Evolutionary conservation across 106 monocot species (phyloP).

Genomic region (Agapanthus africanus): DNA sequence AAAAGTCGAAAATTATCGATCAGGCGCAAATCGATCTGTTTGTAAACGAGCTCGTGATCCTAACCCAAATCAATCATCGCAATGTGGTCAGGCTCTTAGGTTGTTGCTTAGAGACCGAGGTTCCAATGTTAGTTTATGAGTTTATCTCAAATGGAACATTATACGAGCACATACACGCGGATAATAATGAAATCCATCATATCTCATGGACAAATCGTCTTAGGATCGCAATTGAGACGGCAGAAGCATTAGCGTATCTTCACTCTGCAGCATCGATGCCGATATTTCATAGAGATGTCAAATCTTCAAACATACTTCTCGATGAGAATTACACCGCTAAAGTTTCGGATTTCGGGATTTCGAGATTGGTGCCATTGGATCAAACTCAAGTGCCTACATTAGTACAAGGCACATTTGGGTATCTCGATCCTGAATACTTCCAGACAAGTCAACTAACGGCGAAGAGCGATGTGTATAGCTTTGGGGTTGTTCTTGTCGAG

Average conservation of each 20-base stretch:
- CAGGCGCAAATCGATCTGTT: slow-evolving; percentile 41
- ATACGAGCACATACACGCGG: slow-evolving; percentile 8
- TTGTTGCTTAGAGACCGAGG: slow-evolving; percentile 42
- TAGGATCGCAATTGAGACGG: slow-evolving; percentile 31
- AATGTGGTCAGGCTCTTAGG: slow-evolving; percentile 48
- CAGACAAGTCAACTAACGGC: slow-evolving; percentile 25
- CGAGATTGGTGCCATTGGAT: slow-evolving; percentile 28
- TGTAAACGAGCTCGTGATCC: slow-evolving; percentile 43
- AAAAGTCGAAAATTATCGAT: slow-evolving; percentile 38
- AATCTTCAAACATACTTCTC: slow-evolving; percentile 34
- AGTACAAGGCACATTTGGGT: slow-evolving; percentile 47
- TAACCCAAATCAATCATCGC: slow-evolving; percentile 35
- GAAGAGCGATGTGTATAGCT: slow-evolving; percentile 59
- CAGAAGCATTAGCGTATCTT: slow-evolving; percentile 38
- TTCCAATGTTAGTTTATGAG: slow-evolving; percentile 51
- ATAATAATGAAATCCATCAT: neutral
- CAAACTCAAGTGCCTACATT: slow-evolving; percentile 31
- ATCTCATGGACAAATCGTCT: slow-evolving; percentile 22
- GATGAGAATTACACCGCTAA: slow-evolving; percentile 10
- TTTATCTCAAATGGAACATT: slow-evolving; percentile 38
- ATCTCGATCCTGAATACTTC: slow-evolving; percentile 44
- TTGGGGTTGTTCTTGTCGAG: slow-evolving; percentile 51
- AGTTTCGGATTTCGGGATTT: slow-evolving; percentile 42
- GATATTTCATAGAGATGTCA: slow-evolving; percentile 45
- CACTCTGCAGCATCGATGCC: slow-evolving; percentile 23